Conservation (phyloP, 1,284 basidiomycete genomes). For the Papiliotrema terrestris region DNA sequence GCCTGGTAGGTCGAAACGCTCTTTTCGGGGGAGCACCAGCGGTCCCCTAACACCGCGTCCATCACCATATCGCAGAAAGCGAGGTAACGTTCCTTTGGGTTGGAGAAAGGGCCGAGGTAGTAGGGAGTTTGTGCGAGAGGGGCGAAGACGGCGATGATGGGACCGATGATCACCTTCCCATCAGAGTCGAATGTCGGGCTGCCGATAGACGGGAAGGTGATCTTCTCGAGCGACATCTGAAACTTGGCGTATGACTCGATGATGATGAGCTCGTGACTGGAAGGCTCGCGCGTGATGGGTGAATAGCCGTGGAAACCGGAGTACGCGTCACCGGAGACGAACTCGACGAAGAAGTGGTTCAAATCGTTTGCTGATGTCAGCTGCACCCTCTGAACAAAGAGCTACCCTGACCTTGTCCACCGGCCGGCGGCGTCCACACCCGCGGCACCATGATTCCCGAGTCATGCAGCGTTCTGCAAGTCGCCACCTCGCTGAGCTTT, state of each 20-base stretch:
- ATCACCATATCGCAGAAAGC: neutral
- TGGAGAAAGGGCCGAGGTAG: slow-evolving; percentile 10
- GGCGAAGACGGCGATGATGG: slow-evolving; percentile 1
- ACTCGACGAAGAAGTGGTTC: slow-evolving; percentile 2
- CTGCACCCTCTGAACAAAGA: neutral
- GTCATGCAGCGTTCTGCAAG: neutral
- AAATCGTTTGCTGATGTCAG: neutral
- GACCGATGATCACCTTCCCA: slow-evolving; percentile 7
- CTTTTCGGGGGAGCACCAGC: neutral
- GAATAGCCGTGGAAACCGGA: neutral
- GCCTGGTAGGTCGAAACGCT: neutral
- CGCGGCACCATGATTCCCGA: neutral
- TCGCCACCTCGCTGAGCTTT: neutral
- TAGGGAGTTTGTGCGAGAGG: neutral
- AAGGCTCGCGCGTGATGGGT: too few relatives aligned
- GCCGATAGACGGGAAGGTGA: slow-evolving; percentile 5
- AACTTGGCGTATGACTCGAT: neutral
- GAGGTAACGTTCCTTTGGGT: slow-evolving; percentile 8
- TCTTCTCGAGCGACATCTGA: slow-evolving; percentile 6
- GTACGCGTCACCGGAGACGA: neutral
- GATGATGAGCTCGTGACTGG: neutral
- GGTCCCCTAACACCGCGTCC: neutral
- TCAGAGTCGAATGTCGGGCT: slow-evolving; percentile 1
- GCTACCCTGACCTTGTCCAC: neutral
- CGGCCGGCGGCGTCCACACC: neutral